Evolutionary conservation across 164 flowering plant genomes (phyloP).

Genomic region (Macadamia tetraphylla): DNA sequence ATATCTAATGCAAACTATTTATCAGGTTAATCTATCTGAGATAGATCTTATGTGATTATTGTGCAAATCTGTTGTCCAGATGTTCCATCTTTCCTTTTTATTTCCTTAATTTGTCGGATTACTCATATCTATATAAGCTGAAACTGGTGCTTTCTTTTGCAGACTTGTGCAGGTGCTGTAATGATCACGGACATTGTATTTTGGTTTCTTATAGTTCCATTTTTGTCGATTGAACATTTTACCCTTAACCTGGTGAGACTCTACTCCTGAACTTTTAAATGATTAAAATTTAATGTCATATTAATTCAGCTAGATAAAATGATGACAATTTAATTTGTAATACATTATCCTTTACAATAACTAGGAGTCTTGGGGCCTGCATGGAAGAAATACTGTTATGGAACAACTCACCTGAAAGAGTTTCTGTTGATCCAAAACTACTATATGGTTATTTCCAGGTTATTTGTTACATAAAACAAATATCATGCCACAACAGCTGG

Average conservation of each 20-base stretch:
- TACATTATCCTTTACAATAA: neutral
- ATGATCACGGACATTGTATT: constrained; percentile 79
- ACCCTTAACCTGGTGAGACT: constrained; percentile 27
- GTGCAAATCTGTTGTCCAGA: too few relatives aligned
- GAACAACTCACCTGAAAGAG: neutral
- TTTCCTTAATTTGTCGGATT: neutral
- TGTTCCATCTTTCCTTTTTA: neutral
- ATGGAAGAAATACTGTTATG: neutral
- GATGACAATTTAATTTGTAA: too few relatives aligned
- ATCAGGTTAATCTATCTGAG: constrained; percentile 34
- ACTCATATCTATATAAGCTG: neutral
- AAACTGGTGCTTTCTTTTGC: neutral
- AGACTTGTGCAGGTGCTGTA: constrained; percentile 85
- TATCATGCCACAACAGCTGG: neutral
- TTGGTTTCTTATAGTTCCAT: constrained; percentile 75
- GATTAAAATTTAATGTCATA: neutral
- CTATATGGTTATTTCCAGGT: neutral
- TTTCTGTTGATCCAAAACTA: neutral
- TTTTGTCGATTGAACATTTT: constrained; percentile 34
- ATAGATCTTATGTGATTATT: too few relatives aligned
- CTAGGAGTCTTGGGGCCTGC: neutral
- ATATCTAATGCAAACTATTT: constrained; percentile 41
- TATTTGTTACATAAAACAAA: neutral
- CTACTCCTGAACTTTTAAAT: neutral
- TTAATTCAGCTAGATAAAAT: too few relatives aligned